phyloP scores from a whole-genome alignment of 1,284 basidiomycete genomes.

The Apiotrichum sp. region DNA sequence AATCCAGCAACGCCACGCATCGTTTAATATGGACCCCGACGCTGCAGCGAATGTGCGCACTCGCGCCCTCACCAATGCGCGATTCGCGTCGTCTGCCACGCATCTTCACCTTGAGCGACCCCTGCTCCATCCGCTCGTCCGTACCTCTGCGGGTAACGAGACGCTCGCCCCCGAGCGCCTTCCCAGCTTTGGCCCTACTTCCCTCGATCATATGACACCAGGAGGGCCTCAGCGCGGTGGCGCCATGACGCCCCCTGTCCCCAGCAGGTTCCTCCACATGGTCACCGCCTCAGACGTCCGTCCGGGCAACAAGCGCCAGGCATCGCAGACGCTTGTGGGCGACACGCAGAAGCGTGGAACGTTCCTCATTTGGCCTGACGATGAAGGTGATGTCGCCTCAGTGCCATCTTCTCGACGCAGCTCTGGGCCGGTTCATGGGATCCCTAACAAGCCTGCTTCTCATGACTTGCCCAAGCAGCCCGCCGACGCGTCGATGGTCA shows the following conservation, averaged over 20 bases:
- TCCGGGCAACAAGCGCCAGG: conserved; percentile 43
- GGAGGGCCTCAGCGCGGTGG: not conserved
- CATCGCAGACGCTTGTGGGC: conserved; percentile 40
- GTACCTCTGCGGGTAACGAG: conserved; percentile 34
- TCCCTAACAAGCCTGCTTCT: no score
- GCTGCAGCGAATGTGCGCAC: conserved; percentile 17
- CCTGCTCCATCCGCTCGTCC: conserved; percentile 16
- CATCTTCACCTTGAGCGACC: conserved; percentile 2
- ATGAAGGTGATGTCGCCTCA: conserved; percentile 1
- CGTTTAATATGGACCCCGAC: conserved; percentile 22
- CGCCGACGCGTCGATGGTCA: no score
- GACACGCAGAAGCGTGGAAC: conserved; percentile 24
- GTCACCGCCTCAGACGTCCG: conserved; percentile 15
- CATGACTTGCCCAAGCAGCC: no score
- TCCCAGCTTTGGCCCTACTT: conserved; percentile 32
- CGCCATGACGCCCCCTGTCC: not conserved
- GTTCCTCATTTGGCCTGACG: conserved; percentile 5
- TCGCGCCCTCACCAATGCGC: conserved; percentile 2
- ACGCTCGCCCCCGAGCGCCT: conserved; percentile 44
- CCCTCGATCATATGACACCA: conserved; percentile 1
- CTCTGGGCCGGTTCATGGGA: not conserved
- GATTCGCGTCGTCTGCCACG: conserved; percentile 4
- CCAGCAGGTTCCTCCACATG: conserved; percentile 6
- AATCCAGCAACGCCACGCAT: conserved; percentile 34
- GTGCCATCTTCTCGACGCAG: not conserved